Base-by-base conservation (phyloP, 331 rosid genomes). In the Malus hybrid region DNA sequence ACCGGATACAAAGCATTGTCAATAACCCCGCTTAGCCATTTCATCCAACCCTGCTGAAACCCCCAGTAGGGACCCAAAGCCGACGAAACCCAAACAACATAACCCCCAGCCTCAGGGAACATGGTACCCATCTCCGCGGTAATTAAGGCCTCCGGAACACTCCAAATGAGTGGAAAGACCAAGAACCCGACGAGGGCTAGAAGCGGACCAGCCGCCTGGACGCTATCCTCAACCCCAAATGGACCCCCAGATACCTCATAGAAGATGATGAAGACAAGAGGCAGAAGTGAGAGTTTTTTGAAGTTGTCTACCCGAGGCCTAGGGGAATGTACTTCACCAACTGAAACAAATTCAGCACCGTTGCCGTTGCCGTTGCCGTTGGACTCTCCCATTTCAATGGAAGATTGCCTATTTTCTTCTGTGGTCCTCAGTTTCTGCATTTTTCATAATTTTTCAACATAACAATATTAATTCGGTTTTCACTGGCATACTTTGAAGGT, bases 91-190 rank as follows among this genome's bases (percentile, higher is more conserved):
- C 48, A 42, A 42, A 42, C 48, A 6, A 42, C 48, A 42, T 31
- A 31, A 31, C 24, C 32, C 32, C 10, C 48, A 10, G 48, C 48
- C 11, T 42, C 48, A 2, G 48, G 98, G 81, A 93, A 93, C 96
- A 91, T 93, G 56, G 98, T 93, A 9, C 96, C 96, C 97, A 93
- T 90, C 70, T 93, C 98, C 7, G 97, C 98, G 14, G 98, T 93
- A 1, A 94, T 86, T 71, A 94, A 80, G 33, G 98, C 98, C 62
- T 91, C 98, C 0, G 98, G 98, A 73, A 94, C 74, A 78, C 97
- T 94, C 97, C 99, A 94, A 82, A 94, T 77, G 29, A 94, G 73
- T 61, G 99, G 97, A 71, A 94, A 90, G 71, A 94, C 63, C 83
- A 94, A 63, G 82, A 90, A 94, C 2, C 99, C 97, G 4, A 87